A percentile compares a stretch with the other conserved stretches of the same genome.
phyloP scores from a whole-genome alignment of 1,284 basidiomycete genomes.

The Malassezia japonica region DNA sequence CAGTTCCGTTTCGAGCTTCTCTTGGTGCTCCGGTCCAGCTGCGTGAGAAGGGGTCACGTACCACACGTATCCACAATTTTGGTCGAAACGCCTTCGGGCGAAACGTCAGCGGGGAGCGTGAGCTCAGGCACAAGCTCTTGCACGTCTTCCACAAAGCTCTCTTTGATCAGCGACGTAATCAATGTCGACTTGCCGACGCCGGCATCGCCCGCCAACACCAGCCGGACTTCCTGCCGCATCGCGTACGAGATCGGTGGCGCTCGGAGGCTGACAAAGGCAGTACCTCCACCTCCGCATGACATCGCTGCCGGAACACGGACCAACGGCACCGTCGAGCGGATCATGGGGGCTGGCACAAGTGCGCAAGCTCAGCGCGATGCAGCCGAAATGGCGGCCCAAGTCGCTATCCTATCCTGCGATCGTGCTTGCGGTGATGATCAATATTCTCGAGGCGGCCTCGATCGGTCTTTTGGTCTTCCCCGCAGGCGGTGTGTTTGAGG shows the following conservation, averaged over 20 bases:
- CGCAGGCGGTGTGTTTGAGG: constrained; percentile 5
- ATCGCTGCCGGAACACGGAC: constrained; percentile 1
- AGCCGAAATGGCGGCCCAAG: too few species aligned
- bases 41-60: not conserved
- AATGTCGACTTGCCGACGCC: constrained; percentile 49
- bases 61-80: constrained; percentile 43
- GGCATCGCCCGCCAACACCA: constrained; percentile 88
- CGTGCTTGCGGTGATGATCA: not conserved
- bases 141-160: constrained; percentile 79
- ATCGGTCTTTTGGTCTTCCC: constrained; percentile 9
- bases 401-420: not conserved
- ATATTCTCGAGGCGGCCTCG: constrained; percentile 5
- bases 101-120: constrained; percentile 41
- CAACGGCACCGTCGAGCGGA: too few species aligned
- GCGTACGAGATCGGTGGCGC: not conserved
- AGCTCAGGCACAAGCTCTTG: constrained; percentile 49
- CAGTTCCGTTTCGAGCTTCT: constrained; percentile 85
- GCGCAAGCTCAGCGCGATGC: too few species aligned
- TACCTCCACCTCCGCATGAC: not conserved
- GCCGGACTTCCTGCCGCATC: constrained; percentile 80
- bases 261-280: not conserved
- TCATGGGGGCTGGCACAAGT: too few species aligned
- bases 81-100: constrained; percentile 42
- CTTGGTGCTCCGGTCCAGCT: constrained; percentile 59
- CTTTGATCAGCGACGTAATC: constrained; percentile 58